phyloP scores from a whole-genome alignment of 345 rosid genomes.

The Atalantia buxifolia region DNA sequence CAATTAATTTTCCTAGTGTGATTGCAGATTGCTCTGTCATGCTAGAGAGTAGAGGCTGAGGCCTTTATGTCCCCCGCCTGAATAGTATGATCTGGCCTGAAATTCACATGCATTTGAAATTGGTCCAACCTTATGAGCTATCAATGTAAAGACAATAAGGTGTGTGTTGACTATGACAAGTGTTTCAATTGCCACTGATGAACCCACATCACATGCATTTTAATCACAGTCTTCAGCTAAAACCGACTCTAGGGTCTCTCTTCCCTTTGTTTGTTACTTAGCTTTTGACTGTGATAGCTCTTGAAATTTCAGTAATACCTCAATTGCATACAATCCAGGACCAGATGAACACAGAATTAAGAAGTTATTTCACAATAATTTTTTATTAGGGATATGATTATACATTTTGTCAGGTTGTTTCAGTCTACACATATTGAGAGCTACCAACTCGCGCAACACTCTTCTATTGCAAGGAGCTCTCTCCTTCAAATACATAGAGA shows the following conservation, averaged over 20 bases:
- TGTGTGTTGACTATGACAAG: background rate
- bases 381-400: too few relatives aligned
- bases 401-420: too few relatives aligned
- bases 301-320: too few relatives aligned
- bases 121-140: background rate
- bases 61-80: background rate
- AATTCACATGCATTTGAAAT: background rate
- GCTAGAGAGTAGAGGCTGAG: too few relatives aligned
- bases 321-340: too few relatives aligned
- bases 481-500: too few relatives aligned
- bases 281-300: background rate
- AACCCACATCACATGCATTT: background rate
- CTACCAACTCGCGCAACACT: too few relatives aligned
- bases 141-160: background rate
- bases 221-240: background rate
- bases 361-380: too few relatives aligned
- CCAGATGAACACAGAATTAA: too few relatives aligned
- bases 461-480: too few relatives aligned
- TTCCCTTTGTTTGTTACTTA: background rate
- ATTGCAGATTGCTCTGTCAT: background rate
- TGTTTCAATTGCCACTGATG: background rate
- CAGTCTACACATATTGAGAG: too few relatives aligned
- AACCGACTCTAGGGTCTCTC: background rate
- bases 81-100: background rate
- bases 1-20: background rate